A percentile compares a stretch with the other conserved stretches of the same genome.
Evolutionary conservation across 2,329 filamentous ascomycete species (phyloP).

Genomic region (Neonectria coccinea): DNA sequence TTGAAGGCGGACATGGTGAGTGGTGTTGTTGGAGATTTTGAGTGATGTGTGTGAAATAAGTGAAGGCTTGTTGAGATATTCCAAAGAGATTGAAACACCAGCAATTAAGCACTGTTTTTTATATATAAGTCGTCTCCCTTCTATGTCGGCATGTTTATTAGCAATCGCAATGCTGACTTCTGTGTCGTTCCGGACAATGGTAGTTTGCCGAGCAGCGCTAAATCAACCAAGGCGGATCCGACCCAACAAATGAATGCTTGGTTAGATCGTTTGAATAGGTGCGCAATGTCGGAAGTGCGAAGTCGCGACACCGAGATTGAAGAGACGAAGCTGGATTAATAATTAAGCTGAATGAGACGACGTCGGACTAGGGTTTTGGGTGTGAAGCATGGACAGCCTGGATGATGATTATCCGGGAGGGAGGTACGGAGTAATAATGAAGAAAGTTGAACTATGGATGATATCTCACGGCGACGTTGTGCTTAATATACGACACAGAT

Average conservation of each 20-base stretch:
- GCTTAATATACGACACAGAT: too few species aligned
- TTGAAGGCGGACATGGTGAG: constrained; percentile 8
- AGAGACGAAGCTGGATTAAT: background rate
- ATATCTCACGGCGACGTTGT: too few species aligned
- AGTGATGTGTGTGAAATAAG: background rate
- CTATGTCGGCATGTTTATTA: background rate
- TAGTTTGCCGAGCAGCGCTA: background rate
- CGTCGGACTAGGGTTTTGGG: too few species aligned
- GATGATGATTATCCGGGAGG: too few species aligned
- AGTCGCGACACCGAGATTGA: background rate
- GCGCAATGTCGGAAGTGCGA: background rate
- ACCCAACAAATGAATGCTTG: background rate
- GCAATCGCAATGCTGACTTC: background rate
- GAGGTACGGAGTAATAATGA: too few species aligned
- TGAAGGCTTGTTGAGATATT: background rate
- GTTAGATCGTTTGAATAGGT: background rate
- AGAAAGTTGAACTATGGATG: too few species aligned
- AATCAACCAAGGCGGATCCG: background rate
- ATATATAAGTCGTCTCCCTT: background rate
- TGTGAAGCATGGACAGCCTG: too few species aligned
- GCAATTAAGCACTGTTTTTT: background rate
- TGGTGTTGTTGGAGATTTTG: background rate
- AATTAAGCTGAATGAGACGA: background rate
- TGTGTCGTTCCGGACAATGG: background rate
- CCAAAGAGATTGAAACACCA: too few species aligned